Conservation (phyloP, 2,329 filamentous ascomycete genomes). For the Alternaria ventricosa region DNA sequence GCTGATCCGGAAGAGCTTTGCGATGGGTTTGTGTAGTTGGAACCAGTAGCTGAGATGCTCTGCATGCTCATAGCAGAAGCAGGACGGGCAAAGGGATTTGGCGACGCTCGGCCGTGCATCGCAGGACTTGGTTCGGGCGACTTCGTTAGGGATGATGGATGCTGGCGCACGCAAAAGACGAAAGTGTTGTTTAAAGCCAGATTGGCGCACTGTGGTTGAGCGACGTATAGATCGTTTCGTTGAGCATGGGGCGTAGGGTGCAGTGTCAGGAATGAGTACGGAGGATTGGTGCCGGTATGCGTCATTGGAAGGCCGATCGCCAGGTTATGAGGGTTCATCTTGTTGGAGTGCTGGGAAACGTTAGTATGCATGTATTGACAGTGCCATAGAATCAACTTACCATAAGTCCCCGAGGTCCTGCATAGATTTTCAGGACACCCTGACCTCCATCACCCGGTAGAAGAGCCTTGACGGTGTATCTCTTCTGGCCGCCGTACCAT, state of each 20-base stretch:
- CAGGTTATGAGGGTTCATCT: constrained; percentile 91
- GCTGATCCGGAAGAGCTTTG: constrained; percentile 63
- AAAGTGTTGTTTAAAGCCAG: constrained; percentile 96
- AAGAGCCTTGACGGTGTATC: constrained; percentile 91
- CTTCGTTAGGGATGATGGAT: constrained; percentile 68
- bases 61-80: constrained; percentile 67
- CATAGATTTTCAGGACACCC: constrained; percentile 87
- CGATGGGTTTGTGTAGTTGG: constrained; percentile 63
- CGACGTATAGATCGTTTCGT: constrained; percentile 94
- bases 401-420: constrained; percentile 93
- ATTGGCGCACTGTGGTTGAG: constrained; percentile 89
- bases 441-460: constrained; percentile 91
- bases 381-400: constrained; percentile 36
- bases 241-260: constrained; percentile 98
- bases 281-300: constrained; percentile 89
- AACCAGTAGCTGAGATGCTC: constrained; percentile 60
- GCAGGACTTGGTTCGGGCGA: constrained; percentile 44
- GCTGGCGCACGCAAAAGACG: constrained; percentile 93
- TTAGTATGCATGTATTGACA: constrained; percentile 18
- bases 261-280: constrained; percentile 89
- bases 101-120: constrained; percentile 56
- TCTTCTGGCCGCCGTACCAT: constrained; percentile 86
- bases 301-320: constrained; percentile 89
- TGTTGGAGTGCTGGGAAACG: constrained; percentile 75
- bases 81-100: constrained; percentile 61